Evolutionary conservation across 495 filamentous ascomycete species (phyloP), one percentile per base, ranked within the genome.

Genomic region (Tuber aestivum): DNA sequence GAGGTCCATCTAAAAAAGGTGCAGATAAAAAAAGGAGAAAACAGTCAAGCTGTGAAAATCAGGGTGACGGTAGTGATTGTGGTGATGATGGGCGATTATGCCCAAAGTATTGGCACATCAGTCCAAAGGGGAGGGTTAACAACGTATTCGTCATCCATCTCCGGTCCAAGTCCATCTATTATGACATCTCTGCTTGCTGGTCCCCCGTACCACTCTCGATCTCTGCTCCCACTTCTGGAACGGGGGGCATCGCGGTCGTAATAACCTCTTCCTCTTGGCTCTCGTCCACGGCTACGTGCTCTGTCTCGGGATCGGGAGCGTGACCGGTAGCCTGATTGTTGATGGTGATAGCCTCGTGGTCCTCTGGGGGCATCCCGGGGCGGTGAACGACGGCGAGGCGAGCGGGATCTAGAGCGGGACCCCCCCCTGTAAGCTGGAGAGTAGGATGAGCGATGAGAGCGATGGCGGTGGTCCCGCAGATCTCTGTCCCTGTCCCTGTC

Each of bases 141-240:
- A 83, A 83, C 81, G 81, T 83, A 83, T 81, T 83, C 81, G 76
- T 83, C 81, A 83, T 78, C 75, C 70, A 81, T 71, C 50, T 83
- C 81, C 72, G 71, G 75, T 72, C 81, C 81, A 78, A 83, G 56
- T 74, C 81, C 81, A 45, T 83, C 81, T 75, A 83, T 77, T 70
- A 83, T 83, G 68, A 83, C 81, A 79, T 83, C 81, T 72, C 81
- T 77, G 21, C 79, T 81, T 23, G 76, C 78, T 40, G 80, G 76
- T 27, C 81, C 76, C 7, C 80, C 81, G 23, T 73, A 70, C 78
- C 81, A 77, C 41, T 81, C 80, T 72, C 78, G 80, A 61, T 79
- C 77, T 61, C 81, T 82, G 69, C 78, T 81, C n/a, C 72, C 75
- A 14, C 75, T 78, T 69, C 77, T 73, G 44, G 72, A 75, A 35